Percentiles rank a stretch among this genome's conserved stretches.
These are phyloP conservation scores for Onygena corvina DNA, from an alignment of 2,329 filamentous ascomycete species.

Conservation along the genomic window DNA sequence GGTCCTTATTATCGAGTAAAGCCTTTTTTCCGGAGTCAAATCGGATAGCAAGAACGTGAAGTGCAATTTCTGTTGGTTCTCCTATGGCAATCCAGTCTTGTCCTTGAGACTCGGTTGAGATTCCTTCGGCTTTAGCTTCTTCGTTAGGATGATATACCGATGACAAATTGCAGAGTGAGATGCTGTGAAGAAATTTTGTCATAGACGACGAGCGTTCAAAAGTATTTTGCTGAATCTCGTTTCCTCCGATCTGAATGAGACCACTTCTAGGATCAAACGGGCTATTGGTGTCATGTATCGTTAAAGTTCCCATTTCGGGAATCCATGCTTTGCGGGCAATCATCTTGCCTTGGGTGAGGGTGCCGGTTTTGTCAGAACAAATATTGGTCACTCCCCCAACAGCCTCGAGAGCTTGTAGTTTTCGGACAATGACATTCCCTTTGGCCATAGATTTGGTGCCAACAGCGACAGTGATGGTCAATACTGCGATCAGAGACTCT, in stretches of 20 bases:
- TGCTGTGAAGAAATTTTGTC: conserved; percentile 45
- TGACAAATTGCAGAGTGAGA: conserved; percentile 50
- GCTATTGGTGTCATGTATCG: conserved; percentile 38
- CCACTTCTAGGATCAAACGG: conserved; percentile 43
- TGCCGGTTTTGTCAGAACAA: conserved; percentile 39
- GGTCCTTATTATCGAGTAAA: conserved; percentile 33
- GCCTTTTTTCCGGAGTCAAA: conserved; percentile 44
- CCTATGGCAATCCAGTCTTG: conserved; percentile 46
- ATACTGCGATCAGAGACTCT: conserved; percentile 46
- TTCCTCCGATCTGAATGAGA: conserved; percentile 14
- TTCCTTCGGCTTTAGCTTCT: conserved; percentile 13
- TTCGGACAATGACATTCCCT: conserved; percentile 42
- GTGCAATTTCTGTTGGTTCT: conserved; percentile 55
- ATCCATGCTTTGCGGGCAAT: conserved; percentile 43
- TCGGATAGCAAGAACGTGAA: conserved; percentile 55
- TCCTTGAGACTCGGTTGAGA: conserved; percentile 23
- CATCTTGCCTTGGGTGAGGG: conserved; percentile 48
- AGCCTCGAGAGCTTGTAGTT: conserved; percentile 42
- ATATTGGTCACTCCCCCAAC: conserved; percentile 46
- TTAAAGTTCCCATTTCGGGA: conserved; percentile 40
- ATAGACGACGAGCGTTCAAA: not conserved
- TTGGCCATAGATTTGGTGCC: conserved; percentile 43
- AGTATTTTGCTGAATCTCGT: conserved; percentile 10
- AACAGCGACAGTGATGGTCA: conserved; percentile 52
- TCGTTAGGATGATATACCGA: conserved; percentile 38